Evolutionary conservation across 257 asterid species (phyloP).

Genomic region (Agastache rugosa): DNA sequence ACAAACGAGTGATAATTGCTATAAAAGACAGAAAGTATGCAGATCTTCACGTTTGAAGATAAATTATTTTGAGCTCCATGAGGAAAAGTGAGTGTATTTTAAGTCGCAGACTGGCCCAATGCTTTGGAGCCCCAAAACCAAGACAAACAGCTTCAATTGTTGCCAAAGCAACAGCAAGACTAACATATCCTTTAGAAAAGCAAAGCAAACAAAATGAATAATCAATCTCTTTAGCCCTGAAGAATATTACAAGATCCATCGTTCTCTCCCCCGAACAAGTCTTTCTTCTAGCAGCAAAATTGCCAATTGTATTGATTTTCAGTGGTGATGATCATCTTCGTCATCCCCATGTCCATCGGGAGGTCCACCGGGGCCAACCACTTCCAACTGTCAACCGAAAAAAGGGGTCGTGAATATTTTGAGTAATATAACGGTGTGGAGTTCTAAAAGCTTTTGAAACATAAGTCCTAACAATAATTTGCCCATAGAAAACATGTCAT

Average conservation of each 20-base stretch:
- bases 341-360: conserved; percentile 73
- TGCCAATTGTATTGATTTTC: conserved; percentile 35
- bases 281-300: conserved; percentile 53
- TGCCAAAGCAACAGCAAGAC: conserved; percentile 53
- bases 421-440: conserved; percentile 17
- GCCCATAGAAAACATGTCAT: background rate
- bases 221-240: conserved; percentile 51
- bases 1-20: background rate
- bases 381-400: conserved; percentile 69
- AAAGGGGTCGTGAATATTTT: background rate
- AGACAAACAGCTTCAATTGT: conserved; percentile 42
- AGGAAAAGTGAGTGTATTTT: conserved; percentile 36
- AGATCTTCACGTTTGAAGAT: conserved; percentile 31
- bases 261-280: conserved; percentile 44
- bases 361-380: conserved; percentile 90
- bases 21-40: background rate
- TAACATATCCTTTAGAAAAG: conserved; percentile 43
- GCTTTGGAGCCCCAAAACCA: conserved; percentile 38
- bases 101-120: conserved; percentile 36
- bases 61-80: conserved; percentile 55
- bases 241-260: conserved; percentile 52
- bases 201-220: conserved; percentile 36
- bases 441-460: background rate
- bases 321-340: conserved; percentile 61
- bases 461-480: background rate